Evolutionary conservation across 1,284 basidiomycete species (phyloP).

Genomic region (Leccinum pachyderme): DNA sequence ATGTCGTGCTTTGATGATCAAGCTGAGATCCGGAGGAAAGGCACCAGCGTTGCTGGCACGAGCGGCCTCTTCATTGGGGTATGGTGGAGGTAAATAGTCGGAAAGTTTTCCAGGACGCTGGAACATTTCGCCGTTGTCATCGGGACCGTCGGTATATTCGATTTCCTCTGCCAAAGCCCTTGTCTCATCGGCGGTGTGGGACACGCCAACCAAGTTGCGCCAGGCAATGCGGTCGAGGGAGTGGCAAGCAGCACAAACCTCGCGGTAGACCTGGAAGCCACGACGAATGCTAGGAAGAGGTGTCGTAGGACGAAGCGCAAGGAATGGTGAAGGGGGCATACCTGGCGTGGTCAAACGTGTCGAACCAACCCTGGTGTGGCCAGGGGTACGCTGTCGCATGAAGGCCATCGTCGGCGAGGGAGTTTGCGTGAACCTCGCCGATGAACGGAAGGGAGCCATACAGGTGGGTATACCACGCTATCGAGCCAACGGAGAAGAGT

Average conservation of each 20-base stretch:
- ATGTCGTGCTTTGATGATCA: conserved; percentile 98
- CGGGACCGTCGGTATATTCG: conserved; percentile 96
- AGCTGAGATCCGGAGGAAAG: conserved; percentile 93
- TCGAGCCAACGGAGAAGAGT: conserved; percentile 79
- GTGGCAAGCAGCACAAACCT: conserved; percentile 98
- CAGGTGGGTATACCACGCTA: conserved; percentile 95
- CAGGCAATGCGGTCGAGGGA: conserved; percentile 99
- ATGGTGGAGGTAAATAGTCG: conserved; percentile 95
- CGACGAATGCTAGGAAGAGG: conserved; percentile 79
- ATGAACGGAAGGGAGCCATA: conserved; percentile 88
- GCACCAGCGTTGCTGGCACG: conserved; percentile 94
- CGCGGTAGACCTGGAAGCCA: conserved; percentile 98
- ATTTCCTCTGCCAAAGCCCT: conserved; percentile 94
- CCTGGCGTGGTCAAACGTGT: conserved; percentile 96
- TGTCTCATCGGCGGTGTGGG: conserved; percentile 91
- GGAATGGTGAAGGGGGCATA: conserved; percentile 35
- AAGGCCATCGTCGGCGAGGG: conserved; percentile 90
- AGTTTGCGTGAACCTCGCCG: conserved; percentile 86
- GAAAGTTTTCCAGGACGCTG: conserved; percentile 95
- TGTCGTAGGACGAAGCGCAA: conserved; percentile 11
- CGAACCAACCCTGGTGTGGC: conserved; percentile 84
- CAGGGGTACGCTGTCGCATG: conserved; percentile 90
- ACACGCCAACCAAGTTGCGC: conserved; percentile 99
- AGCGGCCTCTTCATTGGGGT: conserved; percentile 98
- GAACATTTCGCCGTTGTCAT: conserved; percentile 98